These are phyloP conservation scores for Chenopodium formosanum DNA, from an alignment of 148 eudicot genomes.

Conservation along the genomic window DNA sequence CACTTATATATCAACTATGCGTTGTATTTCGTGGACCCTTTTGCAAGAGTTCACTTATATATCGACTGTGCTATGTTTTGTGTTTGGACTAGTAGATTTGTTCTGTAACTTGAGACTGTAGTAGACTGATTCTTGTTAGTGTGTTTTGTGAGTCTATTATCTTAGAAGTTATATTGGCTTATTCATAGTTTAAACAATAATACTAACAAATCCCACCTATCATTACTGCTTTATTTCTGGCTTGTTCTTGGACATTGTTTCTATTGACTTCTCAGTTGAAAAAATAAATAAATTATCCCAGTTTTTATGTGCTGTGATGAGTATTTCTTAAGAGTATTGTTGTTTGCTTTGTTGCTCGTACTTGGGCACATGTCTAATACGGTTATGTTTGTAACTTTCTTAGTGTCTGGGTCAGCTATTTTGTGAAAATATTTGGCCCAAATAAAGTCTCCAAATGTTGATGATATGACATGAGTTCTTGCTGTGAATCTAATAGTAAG, in stretches of 20 bases:
- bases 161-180: not conserved
- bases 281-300: not conserved
- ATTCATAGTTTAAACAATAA: not conserved
- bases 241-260: not conserved
- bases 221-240: not conserved
- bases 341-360: not conserved
- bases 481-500: too few relatives aligned
- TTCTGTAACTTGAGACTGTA: not conserved
- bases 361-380: too few relatives aligned
- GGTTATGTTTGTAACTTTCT: too few relatives aligned
- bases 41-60: not conserved
- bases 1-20: not conserved
- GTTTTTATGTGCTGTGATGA: not conserved
- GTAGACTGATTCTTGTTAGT: not conserved
- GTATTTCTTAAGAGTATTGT: not conserved
- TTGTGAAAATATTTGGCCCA: too few relatives aligned
- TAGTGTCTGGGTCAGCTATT: too few relatives aligned
- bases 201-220: not conserved
- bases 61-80: not conserved
- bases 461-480: too few relatives aligned
- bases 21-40: not conserved
- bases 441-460: too few relatives aligned
- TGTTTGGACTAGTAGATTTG: not conserved
- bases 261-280: not conserved
- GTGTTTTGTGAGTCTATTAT: not conserved